phyloP scores from a whole-genome alignment of 2,329 filamentous ascomycete genomes.

The Phoma sp. region DNA sequence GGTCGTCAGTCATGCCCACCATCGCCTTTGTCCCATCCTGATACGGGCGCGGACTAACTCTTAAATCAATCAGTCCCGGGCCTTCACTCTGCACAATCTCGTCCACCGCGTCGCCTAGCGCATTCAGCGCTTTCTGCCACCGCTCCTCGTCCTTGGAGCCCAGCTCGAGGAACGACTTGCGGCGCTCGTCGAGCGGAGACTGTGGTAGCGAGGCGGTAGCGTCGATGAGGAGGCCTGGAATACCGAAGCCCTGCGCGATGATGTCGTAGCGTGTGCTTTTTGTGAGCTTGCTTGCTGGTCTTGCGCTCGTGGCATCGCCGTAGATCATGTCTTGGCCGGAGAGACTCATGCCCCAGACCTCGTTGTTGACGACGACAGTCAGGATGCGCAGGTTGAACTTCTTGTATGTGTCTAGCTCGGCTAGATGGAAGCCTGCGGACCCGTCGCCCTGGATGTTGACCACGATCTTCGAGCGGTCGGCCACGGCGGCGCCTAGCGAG shows the following conservation, averaged over 20 bases:
- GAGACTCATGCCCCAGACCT: constrained; percentile 55
- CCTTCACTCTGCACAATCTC: constrained; percentile 38
- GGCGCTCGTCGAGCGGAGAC: constrained; percentile 11
- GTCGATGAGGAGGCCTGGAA: constrained; percentile 26
- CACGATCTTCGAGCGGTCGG: constrained; percentile 48
- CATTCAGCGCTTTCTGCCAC: constrained; percentile 31
- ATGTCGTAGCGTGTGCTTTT: constrained; percentile 49
- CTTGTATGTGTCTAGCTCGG: constrained; percentile 56
- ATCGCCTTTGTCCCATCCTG: constrained; percentile 50
- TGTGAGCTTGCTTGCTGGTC: constrained; percentile 43
- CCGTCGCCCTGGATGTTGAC: constrained; percentile 58
- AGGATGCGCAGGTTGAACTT: constrained; percentile 51
- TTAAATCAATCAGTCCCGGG: constrained; percentile 51
- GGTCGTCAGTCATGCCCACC: constrained; percentile 54
- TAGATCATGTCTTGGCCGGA: constrained; percentile 57
- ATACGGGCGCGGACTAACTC: constrained; percentile 43
- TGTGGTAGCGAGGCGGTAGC: constrained; percentile 24
- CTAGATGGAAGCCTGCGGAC: constrained; percentile 56
- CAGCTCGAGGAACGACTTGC: constrained; percentile 14
- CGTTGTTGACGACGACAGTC: constrained; percentile 56
- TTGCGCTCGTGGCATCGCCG: constrained; percentile 37
- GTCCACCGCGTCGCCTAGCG: constrained; percentile 37
- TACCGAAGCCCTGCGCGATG: constrained; percentile 53
- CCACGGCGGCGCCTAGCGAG: constrained; percentile 53
- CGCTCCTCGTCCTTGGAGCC: constrained; percentile 18